phyloP scores from a whole-genome alignment of 805 yeast species.

The Saccharomycopsis synnaedendra region DNA sequence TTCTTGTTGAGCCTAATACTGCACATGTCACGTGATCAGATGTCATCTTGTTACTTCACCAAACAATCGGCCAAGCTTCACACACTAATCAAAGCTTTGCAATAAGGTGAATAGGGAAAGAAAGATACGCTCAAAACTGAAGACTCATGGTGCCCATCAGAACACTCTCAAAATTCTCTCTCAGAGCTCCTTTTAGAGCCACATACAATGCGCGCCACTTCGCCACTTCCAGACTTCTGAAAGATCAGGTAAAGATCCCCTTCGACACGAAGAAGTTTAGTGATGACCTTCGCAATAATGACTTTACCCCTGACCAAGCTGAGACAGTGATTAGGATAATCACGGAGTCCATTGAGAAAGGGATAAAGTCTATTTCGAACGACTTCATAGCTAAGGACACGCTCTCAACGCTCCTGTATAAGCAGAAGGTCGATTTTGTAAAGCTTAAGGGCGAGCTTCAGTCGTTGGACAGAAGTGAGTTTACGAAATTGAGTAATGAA shows the following conservation, averaged over 20 bases:
- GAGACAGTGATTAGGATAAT: conserved; percentile 69
- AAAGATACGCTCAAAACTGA: no score
- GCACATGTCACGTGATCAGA: no score
- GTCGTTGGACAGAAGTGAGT: conserved; percentile 78
- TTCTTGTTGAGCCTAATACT: no score
- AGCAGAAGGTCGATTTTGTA: conserved; percentile 94
- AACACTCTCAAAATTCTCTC: no score
- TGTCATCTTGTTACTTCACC: no score
- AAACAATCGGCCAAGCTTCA: no score
- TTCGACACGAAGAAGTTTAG: conserved; percentile 65
- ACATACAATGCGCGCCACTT: no score
- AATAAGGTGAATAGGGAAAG: no score
- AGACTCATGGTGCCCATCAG: no score
- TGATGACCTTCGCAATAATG: conserved; percentile 46
- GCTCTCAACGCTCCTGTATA: conserved; percentile 76
- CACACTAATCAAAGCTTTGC: no score
- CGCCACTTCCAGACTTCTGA: neutral
- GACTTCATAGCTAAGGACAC: conserved; percentile 80
- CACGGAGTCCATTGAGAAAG: conserved; percentile 66
- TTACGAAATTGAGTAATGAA: conserved; percentile 70
- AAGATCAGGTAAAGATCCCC: conserved; percentile 4
- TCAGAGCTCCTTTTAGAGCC: no score
- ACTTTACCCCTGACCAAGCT: conserved; percentile 68
- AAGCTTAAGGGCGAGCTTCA: conserved; percentile 87
- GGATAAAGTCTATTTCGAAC: conserved; percentile 61